A percentile compares a stretch with the other conserved stretches of the same genome.
Evolutionary conservation across 352 stramenopile species (phyloP).

Genomic region (Globisporangium carolinianum): DNA sequence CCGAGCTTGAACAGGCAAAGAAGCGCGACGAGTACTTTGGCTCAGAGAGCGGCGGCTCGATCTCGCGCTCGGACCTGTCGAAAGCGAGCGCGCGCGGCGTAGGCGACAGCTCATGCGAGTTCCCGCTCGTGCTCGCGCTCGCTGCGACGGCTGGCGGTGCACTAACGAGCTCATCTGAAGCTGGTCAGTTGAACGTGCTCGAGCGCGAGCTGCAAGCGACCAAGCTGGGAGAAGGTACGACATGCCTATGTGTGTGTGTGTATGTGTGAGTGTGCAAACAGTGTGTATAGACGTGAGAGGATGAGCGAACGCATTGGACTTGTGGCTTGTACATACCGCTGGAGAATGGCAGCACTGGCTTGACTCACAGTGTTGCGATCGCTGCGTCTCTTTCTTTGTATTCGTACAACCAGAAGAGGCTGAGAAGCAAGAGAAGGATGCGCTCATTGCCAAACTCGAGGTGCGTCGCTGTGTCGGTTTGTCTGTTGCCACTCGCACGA

Average conservation of each 20-base stretch:
- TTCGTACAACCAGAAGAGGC: constrained; percentile 10
- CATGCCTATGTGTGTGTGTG: neutral
- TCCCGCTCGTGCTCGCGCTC: constrained; percentile 72
- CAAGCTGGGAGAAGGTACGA: constrained; percentile 41
- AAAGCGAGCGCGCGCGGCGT: constrained; percentile 58
- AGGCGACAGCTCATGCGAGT: constrained; percentile 72
- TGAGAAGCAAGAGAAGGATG: constrained; percentile 32
- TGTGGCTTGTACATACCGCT: too few relatives aligned
- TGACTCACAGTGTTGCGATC: too few relatives aligned
- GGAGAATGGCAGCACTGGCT: too few relatives aligned
- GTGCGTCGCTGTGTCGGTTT: constrained; percentile 14
- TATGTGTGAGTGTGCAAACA: neutral
- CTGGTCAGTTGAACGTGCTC: constrained; percentile 48
- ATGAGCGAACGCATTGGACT: too few relatives aligned
- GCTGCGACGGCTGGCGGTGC: constrained; percentile 62
- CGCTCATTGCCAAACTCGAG: constrained; percentile 65
- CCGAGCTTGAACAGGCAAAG: constrained; percentile 65
- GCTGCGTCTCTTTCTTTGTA: neutral
- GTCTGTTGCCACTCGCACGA: too few relatives aligned
- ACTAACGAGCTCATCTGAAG: constrained; percentile 68
- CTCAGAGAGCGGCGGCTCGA: constrained; percentile 59
- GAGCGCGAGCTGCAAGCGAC: constrained; percentile 50
- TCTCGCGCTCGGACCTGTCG: constrained; percentile 57
- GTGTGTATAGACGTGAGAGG: neutral
- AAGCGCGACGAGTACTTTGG: constrained; percentile 64